Base-by-base conservation (phyloP, 768 basidiomycete species). In the Suillus weaverae region DNA sequence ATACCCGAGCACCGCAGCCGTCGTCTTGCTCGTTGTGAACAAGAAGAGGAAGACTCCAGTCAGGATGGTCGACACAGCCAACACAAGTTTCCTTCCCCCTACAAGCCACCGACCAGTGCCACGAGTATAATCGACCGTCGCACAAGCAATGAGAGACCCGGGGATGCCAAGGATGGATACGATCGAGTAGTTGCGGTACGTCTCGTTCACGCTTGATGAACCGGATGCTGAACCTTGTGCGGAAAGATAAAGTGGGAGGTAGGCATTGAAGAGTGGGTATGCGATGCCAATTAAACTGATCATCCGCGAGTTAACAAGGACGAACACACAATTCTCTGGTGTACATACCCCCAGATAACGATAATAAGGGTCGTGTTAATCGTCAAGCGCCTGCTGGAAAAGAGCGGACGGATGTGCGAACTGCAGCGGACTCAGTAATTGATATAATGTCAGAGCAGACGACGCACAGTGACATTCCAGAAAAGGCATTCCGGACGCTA, bases 251-350 rank as follows among this genome's bases (percentile, higher is more conserved):
- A 83, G 72, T 4, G 85, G 81, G 30, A 87, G 76, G 74, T 86
- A 87, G 4, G 77, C 71, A 62, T 78, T 85, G 75, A 81, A 85
- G 3, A 86, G 75, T 6, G 86, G 86, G 67, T 83, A 86, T 8
- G 83, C 84, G 1, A 85, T 78, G 9, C 85, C 85, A 57, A 85
- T 81, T 33, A 83, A 68, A 39, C 78, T 83, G 75, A 26, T 13
- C 26, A 38, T 56, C 55, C 7, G 4, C 44, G 14, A 7, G 26
- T 69, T 7, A 69, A 48, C 1, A 46, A 18, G 43, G 41, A 33
- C 44, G 38, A 30, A 43, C 32, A 18, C 38, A 18, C 3, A 26
- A 13, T 33, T 26, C 46, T 44, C 33, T 26, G 5, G 9, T 62
- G 14, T 2, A 72, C 78, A 26, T 70, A 83, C 78, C 84, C 81